These are phyloP conservation scores for Dendrobium officinale DNA, from an alignment of 106 monocot genomes.

Conservation along the genomic window DNA sequence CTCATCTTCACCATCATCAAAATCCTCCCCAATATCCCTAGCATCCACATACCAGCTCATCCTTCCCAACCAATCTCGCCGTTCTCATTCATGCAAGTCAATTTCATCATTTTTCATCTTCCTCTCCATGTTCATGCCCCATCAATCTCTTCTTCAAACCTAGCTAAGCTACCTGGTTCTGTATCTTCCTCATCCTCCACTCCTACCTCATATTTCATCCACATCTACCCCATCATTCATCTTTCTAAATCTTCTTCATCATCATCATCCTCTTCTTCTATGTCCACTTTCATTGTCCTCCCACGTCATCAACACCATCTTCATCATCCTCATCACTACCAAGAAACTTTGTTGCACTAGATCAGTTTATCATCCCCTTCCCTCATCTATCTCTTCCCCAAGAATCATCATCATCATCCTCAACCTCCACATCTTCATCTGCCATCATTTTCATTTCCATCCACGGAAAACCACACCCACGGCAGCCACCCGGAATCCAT, in stretches of 20 bases:
- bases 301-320: constrained; percentile 27
- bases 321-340: constrained; percentile 40
- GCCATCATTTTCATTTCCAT: constrained; percentile 19
- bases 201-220: constrained; percentile 25
- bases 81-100: no score
- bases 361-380: constrained; percentile 43
- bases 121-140: constrained; percentile 18
- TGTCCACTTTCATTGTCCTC: constrained; percentile 21
- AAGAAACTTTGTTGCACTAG: constrained; percentile 44
- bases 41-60: constrained; percentile 66
- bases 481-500: constrained; percentile 53
- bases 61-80: constrained; percentile 76
- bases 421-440: constrained; percentile 35
- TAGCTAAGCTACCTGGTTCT: constrained; percentile 12
- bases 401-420: constrained; percentile 41
- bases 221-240: constrained; percentile 23
- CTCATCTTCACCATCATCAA: constrained; percentile 65
- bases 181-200: constrained; percentile 31
- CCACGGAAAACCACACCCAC: constrained; percentile 5
- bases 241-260: constrained; percentile 43
- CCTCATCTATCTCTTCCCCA: constrained; percentile 55
- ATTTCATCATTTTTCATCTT: constrained; percentile 20
- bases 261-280: constrained; percentile 8
- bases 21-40: constrained; percentile 49
- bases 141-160: constrained; percentile 20